These are phyloP conservation scores for Kregervanrija pseudodelftensis DNA, from an alignment of 805 yeast species.

Conservation along the genomic window DNA sequence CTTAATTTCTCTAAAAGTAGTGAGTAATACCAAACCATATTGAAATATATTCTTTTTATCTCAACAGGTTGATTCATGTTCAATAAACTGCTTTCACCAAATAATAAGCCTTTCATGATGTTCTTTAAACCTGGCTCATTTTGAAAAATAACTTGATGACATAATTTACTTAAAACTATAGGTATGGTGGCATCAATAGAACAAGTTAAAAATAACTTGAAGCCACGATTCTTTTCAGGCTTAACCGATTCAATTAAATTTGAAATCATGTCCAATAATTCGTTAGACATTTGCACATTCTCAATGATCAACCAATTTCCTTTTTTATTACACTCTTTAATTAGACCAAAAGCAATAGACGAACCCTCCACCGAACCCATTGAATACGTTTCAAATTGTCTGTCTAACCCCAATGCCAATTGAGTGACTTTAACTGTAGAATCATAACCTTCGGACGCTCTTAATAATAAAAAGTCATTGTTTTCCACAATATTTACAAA, in stretches of 20 bases:
- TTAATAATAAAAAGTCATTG: conserved; percentile 40
- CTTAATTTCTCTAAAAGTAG: conserved; percentile 51
- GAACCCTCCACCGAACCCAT: conserved; percentile 71
- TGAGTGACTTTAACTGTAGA: conserved; percentile 48
- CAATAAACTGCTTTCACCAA: conserved; percentile 21
- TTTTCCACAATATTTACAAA: conserved; percentile 23
- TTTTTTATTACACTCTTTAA: conserved; percentile 35
- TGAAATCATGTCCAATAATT: conserved; percentile 53
- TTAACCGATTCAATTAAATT: conserved; percentile 32
- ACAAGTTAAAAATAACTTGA: conserved; percentile 63
- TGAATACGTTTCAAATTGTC: conserved; percentile 40
- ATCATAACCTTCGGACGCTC: conserved; percentile 59
- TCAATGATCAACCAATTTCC: conserved; percentile 75
- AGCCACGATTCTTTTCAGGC: conserved; percentile 20
- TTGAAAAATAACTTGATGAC: conserved; percentile 56
- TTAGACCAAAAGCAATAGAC: conserved; percentile 47
- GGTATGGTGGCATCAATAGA: conserved; percentile 43
- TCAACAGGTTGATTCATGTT: conserved; percentile 31
- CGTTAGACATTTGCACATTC: conserved; percentile 66
- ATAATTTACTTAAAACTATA: conserved; percentile 44
- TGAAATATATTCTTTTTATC: conserved; percentile 39
- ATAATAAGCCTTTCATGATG: conserved; percentile 26
- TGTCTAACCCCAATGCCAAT: conserved; percentile 29
- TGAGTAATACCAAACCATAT: conserved; percentile 67
- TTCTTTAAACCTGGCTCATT: conserved; percentile 52